Percentiles rank a stretch among this genome's conserved stretches.
Conservation (phyloP, 1,284 basidiomycete genomes). For the Ceratobasidium sp. region DNA sequence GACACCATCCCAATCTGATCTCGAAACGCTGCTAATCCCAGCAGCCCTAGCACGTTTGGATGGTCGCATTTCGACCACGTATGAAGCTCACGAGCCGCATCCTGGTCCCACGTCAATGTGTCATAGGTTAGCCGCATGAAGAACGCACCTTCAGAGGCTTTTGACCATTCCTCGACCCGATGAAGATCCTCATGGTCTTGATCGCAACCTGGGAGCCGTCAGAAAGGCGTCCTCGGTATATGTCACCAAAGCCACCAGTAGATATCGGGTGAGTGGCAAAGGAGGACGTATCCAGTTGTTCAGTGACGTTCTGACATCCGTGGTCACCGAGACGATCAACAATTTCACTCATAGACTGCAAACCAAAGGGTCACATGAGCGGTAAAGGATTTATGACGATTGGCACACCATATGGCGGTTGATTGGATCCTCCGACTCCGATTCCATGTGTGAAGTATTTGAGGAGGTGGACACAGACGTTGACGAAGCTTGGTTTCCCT, state of each 20-base stretch:
- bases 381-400: too few species aligned
- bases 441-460: too few species aligned
- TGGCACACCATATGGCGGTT: background rate
- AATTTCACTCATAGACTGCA: background rate
- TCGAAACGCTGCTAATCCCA: slow-evolving; percentile 1
- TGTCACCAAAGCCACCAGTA: slow-evolving; percentile 8
- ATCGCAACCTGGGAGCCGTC: background rate
- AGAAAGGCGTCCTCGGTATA: background rate
- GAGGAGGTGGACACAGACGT: too few species aligned
- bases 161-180: background rate
- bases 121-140: background rate
- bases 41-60: background rate
- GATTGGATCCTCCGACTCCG: too few species aligned
- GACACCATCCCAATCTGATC: slow-evolving; percentile 7
- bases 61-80: slow-evolving; percentile 14
- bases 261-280: background rate
- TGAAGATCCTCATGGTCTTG: background rate
- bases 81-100: slow-evolving; percentile 21
- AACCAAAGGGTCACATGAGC: background rate
- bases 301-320: background rate
- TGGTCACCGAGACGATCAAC: background rate
- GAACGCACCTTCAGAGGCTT: background rate
- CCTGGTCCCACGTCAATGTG: background rate
- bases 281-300: background rate
- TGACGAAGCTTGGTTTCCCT: too few species aligned